These are phyloP conservation scores for Mucuna pruriens DNA, from an alignment of 306 rosid species.

Conservation along the genomic window DNA sequence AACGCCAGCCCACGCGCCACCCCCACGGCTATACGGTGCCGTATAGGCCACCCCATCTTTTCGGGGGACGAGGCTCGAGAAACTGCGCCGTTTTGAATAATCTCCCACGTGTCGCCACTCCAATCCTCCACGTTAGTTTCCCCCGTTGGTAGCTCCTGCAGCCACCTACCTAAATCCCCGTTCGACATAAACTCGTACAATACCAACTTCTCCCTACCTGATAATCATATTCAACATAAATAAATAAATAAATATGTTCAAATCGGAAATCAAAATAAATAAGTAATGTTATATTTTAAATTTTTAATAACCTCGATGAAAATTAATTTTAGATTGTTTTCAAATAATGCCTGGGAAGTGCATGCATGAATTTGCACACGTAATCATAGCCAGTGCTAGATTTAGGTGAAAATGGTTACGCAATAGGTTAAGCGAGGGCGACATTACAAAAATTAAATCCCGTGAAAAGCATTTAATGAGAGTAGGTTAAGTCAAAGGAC, in stretches of 20 bases:
- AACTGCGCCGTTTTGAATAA: constrained; percentile 47
- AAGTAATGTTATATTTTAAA: too few relatives aligned
- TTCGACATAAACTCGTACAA: constrained; percentile 87
- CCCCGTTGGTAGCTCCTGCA: constrained; percentile 90
- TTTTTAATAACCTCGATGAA: too few relatives aligned
- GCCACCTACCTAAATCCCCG: constrained; percentile 90
- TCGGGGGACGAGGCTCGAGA: constrained; percentile 54
- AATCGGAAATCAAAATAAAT: too few relatives aligned
- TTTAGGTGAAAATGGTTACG: constrained; percentile 43
- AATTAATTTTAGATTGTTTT: too few relatives aligned
- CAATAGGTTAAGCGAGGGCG: constrained; percentile 29
- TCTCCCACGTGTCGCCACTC: constrained; percentile 93
- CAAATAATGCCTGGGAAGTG: background rate
- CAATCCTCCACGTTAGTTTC: constrained; percentile 93
- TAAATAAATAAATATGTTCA: background rate
- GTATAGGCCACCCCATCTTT: constrained; percentile 76
- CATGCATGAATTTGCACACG: constrained; percentile 41
- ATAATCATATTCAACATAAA: too few relatives aligned
- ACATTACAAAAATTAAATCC: constrained; percentile 23
- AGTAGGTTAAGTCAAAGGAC: constrained; percentile 25
- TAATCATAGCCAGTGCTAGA: constrained; percentile 35
- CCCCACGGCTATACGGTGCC: constrained; percentile 91
- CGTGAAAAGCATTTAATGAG: constrained; percentile 55
- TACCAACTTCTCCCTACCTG: constrained; percentile 89
- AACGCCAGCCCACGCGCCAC: constrained; percentile 92